phyloP scores from a whole-genome alignment of 805 yeast species.

The Sungouiozyma ichnusensis region DNA sequence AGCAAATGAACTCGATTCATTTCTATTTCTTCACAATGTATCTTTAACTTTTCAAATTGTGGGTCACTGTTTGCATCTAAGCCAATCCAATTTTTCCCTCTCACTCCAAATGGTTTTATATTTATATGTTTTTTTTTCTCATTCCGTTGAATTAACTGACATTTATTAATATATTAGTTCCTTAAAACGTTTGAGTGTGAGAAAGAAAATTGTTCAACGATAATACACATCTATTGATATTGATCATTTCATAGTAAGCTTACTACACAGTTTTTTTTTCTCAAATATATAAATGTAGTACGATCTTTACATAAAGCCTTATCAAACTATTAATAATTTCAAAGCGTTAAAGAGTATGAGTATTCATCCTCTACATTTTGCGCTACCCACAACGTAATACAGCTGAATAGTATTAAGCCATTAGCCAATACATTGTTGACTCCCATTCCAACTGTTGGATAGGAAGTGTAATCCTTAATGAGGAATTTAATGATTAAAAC shows the following conservation, averaged over 20 bases:
- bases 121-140: neutral
- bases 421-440: conserved; percentile 77
- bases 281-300: neutral
- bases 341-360: conserved; percentile 79
- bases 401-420: conserved; percentile 73
- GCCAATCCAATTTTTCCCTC: too few relatives aligned
- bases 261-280: neutral
- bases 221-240: too few relatives aligned
- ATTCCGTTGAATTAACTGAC: neutral
- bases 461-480: conserved; percentile 56
- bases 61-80: neutral
- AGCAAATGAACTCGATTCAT: neutral
- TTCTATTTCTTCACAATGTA: neutral
- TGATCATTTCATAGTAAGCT: neutral
- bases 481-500: conserved; percentile 79
- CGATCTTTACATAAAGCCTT: too few relatives aligned
- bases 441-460: conserved; percentile 94
- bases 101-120: too few relatives aligned
- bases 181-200: neutral
- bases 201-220: neutral
- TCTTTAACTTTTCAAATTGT: neutral
- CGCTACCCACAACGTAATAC: conserved; percentile 83
- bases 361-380: conserved; percentile 95
- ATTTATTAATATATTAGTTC: neutral
- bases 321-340: conserved; percentile 9